These are phyloP conservation scores for Entomortierella chlamydospora DNA, from an alignment of 192 early-diverging fungal species.

Conservation along the genomic window DNA sequence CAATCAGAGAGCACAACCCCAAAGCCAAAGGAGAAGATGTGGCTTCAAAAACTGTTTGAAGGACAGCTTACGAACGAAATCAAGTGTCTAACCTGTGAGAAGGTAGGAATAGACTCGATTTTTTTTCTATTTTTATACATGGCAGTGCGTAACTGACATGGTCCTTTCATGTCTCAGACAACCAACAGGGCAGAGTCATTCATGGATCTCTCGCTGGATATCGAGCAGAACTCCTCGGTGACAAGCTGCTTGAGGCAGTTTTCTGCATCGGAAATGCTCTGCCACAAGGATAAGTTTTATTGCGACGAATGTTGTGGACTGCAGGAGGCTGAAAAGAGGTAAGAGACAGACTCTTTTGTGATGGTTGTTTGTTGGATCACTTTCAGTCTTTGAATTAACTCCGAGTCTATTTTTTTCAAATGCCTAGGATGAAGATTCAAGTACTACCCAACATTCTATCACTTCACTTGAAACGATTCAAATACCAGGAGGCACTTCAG, in stretches of 20 bases:
- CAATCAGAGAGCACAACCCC: conserved; percentile 49
- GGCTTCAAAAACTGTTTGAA: conserved; percentile 97
- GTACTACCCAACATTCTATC: conserved; percentile 93
- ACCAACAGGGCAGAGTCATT: conserved; percentile 95
- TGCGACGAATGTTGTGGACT: conserved; percentile 94
- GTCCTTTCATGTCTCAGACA: conserved; percentile 55
- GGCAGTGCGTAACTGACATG: not conserved
- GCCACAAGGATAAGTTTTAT: conserved; percentile 98
- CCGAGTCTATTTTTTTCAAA: too few relatives aligned
- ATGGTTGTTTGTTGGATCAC: not conserved
- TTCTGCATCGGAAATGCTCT: conserved; percentile 93
- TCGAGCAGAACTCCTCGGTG: conserved; percentile 96
- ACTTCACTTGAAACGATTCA: conserved; percentile 97
- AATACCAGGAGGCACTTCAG: conserved; percentile 93
- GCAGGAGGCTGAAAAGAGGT: conserved; percentile 96
- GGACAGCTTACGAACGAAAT: conserved; percentile 97
- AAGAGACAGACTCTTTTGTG: not conserved
- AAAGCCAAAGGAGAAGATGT: conserved; percentile 68
- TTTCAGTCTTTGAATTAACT: too few relatives aligned
- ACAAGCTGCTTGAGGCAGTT: conserved; percentile 95
- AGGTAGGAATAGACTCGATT: conserved; percentile 53
- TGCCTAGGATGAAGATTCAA: conserved; percentile 92
- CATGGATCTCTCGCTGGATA: conserved; percentile 95
- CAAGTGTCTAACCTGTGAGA: conserved; percentile 97
- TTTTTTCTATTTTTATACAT: not conserved